phyloP scores from a whole-genome alignment of 2,329 filamentous ascomycete species.

The Tolypocladium guangdongense region DNA sequence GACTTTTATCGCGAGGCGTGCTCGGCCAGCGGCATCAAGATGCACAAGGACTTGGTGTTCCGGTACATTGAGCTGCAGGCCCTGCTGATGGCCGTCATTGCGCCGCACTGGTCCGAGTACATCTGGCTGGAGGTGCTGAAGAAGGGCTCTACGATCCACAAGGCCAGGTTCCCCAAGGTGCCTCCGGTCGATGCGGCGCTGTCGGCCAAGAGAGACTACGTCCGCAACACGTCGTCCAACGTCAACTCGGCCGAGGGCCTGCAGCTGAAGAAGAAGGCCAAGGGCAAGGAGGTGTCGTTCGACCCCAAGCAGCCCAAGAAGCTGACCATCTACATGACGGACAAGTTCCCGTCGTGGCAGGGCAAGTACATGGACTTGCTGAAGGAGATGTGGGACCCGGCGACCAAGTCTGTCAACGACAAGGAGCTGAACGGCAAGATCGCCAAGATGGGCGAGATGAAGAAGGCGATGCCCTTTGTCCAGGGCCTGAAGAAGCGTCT shows the following conservation, averaged over 20 bases:
- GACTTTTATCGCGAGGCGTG: constrained; percentile 85
- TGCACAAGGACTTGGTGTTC: constrained; percentile 72
- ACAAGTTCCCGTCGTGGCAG: constrained; percentile 82
- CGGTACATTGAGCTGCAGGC: constrained; percentile 82
- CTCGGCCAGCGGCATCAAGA: constrained; percentile 64
- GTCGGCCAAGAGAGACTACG: constrained; percentile 72
- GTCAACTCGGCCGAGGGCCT: constrained; percentile 71
- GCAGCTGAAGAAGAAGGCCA: constrained; percentile 80
- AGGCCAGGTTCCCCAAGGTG: constrained; percentile 47
- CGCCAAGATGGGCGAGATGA: constrained; percentile 78
- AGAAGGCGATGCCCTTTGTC: constrained; percentile 97
- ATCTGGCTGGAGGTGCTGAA: constrained; percentile 87
- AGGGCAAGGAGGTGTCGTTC: constrained; percentile 77
- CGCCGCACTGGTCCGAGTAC: constrained; percentile 90
- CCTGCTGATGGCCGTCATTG: constrained; percentile 69
- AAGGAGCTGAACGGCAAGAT: constrained; percentile 71
- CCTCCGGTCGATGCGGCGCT: constrained; percentile 55
- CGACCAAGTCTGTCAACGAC: constrained; percentile 56
- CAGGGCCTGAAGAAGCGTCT: constrained; percentile 79
- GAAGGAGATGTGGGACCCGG: constrained; percentile 55
- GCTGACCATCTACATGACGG: constrained; percentile 74
- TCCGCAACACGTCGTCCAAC: constrained; percentile 62
- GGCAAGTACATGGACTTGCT: constrained; percentile 78
- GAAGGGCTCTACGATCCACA: constrained; percentile 66
- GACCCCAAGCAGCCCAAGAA: constrained; percentile 90